Conservation (phyloP, 768 basidiomycete genomes). For the Mycena alexandri region DNA sequence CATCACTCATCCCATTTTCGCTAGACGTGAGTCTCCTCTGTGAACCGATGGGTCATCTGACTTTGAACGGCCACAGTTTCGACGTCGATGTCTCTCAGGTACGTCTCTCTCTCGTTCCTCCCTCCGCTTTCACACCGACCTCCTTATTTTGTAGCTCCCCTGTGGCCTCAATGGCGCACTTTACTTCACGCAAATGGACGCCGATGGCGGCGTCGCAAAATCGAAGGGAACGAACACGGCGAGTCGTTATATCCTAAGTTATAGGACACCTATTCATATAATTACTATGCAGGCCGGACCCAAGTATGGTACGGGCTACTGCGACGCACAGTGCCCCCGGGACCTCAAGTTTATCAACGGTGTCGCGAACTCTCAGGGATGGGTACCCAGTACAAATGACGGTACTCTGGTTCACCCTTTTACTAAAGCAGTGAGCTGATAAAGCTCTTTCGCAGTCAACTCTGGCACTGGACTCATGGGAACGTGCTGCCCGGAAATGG, state of each 20-base stretch:
- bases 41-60: slow-evolving; percentile 37
- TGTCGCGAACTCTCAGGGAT: slow-evolving; percentile 26
- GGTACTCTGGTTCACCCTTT: slow-evolving; percentile 9
- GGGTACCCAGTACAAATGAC: slow-evolving; percentile 25
- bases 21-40: slow-evolving; percentile 49
- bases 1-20: too few species aligned
- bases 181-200: slow-evolving; percentile 9
- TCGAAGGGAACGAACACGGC: background rate
- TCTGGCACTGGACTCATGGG: too few species aligned
- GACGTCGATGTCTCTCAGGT: slow-evolving; percentile 51
- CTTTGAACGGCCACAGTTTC: slow-evolving; percentile 49
- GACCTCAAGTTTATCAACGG: too few species aligned
- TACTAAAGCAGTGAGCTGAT: too few species aligned
- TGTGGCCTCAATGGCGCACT: background rate
- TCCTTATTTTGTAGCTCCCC: too few species aligned
- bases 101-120: background rate
- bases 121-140: too few species aligned
- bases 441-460: too few species aligned
- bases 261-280: too few species aligned
- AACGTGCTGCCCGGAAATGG: too few species aligned
- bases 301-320: slow-evolving; percentile 72
- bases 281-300: slow-evolving; percentile 62
- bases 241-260: too few species aligned
- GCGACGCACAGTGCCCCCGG: too few species aligned
- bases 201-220: slow-evolving; percentile 15